These are phyloP conservation scores for Aphanoascus verrucosus DNA, from an alignment of 2,329 filamentous ascomycete genomes.

Conservation along the genomic window DNA sequence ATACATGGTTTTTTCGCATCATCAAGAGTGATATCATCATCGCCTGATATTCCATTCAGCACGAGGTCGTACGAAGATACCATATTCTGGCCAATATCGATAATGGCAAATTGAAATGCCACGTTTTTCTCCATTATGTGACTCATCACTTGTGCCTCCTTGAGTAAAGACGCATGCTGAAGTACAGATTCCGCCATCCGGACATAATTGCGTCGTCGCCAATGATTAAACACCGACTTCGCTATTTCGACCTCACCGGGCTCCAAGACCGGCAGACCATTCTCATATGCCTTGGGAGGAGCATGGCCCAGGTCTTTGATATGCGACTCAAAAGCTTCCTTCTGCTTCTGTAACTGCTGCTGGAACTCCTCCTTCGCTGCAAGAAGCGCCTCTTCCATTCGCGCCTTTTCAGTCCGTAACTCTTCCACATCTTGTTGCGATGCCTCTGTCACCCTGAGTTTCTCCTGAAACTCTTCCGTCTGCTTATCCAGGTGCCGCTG, in stretches of 20 bases:
- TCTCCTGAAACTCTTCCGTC: slow-evolving; percentile 70
- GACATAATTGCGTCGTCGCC: slow-evolving; percentile 78
- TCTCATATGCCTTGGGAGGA: slow-evolving; percentile 44
- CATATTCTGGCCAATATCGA: slow-evolving; percentile 77
- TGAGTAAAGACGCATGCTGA: slow-evolving; percentile 75
- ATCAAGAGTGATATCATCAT: slow-evolving; percentile 75
- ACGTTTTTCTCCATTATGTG: slow-evolving; percentile 89
- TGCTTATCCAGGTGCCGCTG: slow-evolving; percentile 72
- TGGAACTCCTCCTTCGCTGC: slow-evolving; percentile 82
- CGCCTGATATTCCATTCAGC: slow-evolving; percentile 74
- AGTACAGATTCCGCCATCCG: slow-evolving; percentile 87
- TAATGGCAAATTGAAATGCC: slow-evolving; percentile 86
- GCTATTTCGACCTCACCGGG: slow-evolving; percentile 63
- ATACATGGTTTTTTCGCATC: slow-evolving; percentile 79
- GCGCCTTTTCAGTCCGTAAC: slow-evolving; percentile 67
- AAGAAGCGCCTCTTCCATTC: slow-evolving; percentile 72
- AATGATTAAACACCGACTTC: slow-evolving; percentile 56
- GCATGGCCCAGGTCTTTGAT: slow-evolving; percentile 58
- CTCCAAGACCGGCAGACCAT: slow-evolving; percentile 46
- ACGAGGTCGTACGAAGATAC: slow-evolving; percentile 96
- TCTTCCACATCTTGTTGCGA: slow-evolving; percentile 69
- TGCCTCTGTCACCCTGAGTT: slow-evolving; percentile 63
- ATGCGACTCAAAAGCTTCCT: slow-evolving; percentile 72
- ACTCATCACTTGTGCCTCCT: slow-evolving; percentile 96
- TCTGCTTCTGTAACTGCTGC: slow-evolving; percentile 69